Percentiles rank a stretch among this genome's conserved stretches.
Conservation (phyloP, 345 rosid species). For the Hibiscus tridactylites region DNA sequence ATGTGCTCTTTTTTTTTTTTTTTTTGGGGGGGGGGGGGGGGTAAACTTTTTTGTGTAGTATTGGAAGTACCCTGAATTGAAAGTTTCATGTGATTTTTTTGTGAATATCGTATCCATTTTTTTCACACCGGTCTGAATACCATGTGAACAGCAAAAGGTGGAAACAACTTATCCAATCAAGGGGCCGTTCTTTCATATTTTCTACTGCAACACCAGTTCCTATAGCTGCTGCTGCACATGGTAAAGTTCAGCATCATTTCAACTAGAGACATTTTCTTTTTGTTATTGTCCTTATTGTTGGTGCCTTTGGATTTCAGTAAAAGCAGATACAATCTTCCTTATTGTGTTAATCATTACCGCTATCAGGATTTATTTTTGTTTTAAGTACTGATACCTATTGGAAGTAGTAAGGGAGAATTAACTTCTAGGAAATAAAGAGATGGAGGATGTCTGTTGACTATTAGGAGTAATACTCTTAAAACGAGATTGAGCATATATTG, state of each 20-base stretch:
- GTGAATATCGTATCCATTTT: neutral
- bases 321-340: neutral
- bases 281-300: neutral
- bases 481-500: neutral
- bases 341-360: neutral
- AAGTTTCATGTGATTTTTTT: neutral
- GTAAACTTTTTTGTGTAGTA: no score
- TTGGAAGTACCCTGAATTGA: no score
- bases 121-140: neutral
- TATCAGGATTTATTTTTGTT: neutral
- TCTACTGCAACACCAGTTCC: slow-evolving; percentile 82
- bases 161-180: slow-evolving; percentile 84
- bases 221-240: slow-evolving; percentile 77
- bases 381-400: neutral
- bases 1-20: no score
- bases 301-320: neutral
- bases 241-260: slow-evolving; percentile 25
- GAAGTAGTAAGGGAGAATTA: neutral
- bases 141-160: slow-evolving; percentile 58
- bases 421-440: neutral
- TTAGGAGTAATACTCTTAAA: neutral
- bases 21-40: no score
- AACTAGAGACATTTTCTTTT: neutral
- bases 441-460: neutral
- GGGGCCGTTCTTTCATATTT: slow-evolving; percentile 90